Percentiles rank a stretch among this genome's conserved stretches.
Evolutionary conservation across 2,329 filamentous ascomycete genomes (phyloP).

Genomic region (Clathrospora elynae): DNA sequence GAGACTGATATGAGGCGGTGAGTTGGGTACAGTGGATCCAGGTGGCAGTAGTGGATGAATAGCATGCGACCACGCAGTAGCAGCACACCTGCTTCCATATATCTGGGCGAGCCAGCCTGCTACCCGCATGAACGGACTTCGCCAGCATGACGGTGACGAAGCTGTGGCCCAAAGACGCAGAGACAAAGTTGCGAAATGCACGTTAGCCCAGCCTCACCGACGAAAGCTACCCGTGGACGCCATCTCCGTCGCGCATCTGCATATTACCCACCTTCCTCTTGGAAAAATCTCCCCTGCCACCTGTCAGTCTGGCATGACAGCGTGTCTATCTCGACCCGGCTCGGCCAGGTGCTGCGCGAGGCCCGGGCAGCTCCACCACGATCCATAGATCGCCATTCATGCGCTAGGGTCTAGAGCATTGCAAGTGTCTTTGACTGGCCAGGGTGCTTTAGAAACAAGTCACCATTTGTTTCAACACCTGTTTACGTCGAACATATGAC

Average conservation of each 20-base stretch:
- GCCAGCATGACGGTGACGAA: constrained; percentile 39
- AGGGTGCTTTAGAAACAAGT: constrained; percentile 24
- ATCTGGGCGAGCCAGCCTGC: constrained; percentile 64
- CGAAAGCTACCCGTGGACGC: too few relatives aligned
- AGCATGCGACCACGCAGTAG: constrained; percentile 42
- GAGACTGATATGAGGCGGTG: constrained; percentile 40
- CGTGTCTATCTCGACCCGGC: constrained; percentile 14
- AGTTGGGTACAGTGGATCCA: constrained; percentile 32
- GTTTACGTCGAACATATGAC: constrained; percentile 29
- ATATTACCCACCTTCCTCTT: constrained; percentile 10
- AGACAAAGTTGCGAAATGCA: constrained; percentile 19
- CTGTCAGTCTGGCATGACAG: constrained; percentile 17
- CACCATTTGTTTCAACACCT: constrained; percentile 34
- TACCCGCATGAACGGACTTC: constrained; percentile 35
- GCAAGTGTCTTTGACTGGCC: constrained; percentile 18
- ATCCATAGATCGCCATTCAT: constrained; percentile 29
- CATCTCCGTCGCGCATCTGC: constrained; percentile 2
- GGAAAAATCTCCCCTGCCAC: constrained; percentile 4
- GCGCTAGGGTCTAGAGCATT: constrained; percentile 20
- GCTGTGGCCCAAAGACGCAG: constrained; percentile 16
- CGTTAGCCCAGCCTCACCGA: constrained; percentile 37
- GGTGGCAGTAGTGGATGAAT: constrained; percentile 33
- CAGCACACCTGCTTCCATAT: constrained; percentile 63
- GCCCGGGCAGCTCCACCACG: too few relatives aligned
- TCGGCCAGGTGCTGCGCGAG: constrained; percentile 25